A percentile compares a stretch with the other conserved stretches of the same genome.
phyloP scores from a whole-genome alignment of 306 rosid genomes.

The Vigna hirtella region DNA sequence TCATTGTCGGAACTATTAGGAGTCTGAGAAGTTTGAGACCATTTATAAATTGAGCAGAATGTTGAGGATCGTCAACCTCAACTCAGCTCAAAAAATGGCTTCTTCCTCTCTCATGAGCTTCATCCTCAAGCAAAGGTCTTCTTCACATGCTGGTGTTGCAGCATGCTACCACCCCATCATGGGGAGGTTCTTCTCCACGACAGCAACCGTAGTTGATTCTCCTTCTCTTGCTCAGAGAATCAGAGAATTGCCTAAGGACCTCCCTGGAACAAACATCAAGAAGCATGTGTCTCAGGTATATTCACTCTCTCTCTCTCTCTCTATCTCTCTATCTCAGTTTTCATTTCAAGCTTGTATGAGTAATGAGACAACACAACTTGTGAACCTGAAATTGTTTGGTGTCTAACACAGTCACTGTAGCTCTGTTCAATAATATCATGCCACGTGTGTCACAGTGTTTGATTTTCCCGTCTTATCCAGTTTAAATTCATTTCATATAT shows the following conservation, averaged over 20 bases:
- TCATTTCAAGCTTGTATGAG: neutral
- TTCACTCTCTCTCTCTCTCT: neutral
- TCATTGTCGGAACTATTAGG: neutral
- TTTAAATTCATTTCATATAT: neutral
- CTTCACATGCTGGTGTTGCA: neutral
- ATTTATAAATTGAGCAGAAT: neutral
- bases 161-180: constrained; percentile 24
- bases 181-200: constrained; percentile 54
- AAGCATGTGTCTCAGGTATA: constrained; percentile 74
- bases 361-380: neutral
- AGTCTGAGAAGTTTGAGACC: neutral
- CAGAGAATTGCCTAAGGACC: constrained; percentile 84
- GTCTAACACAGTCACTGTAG: neutral
- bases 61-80: neutral
- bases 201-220: constrained; percentile 48
- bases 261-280: constrained; percentile 81
- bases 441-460: constrained; percentile 14
- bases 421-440: constrained; percentile 25
- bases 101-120: constrained; percentile 58
- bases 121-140: constrained; percentile 51
- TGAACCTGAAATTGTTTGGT: neutral
- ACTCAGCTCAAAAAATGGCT: constrained; percentile 60
- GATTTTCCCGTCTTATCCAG: neutral
- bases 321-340: neutral
- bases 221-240: constrained; percentile 70